Evolutionary conservation across 2,329 filamentous ascomycete species (phyloP), one percentile per base, ranked within the genome.

Genomic region (Phialophora expanda): DNA sequence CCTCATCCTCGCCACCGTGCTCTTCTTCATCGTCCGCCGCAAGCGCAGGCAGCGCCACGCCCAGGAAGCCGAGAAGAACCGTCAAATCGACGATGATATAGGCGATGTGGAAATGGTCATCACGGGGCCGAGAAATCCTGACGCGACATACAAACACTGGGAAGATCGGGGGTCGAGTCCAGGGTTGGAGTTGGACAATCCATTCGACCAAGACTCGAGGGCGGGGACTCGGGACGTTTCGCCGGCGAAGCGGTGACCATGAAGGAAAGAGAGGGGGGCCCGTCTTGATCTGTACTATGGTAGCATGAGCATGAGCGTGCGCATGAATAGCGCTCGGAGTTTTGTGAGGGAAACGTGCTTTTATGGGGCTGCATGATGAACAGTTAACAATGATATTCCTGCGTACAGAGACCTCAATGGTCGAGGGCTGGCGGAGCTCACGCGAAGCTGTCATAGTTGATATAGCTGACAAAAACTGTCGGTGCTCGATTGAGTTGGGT

Each of bases 81-180:
- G 55, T 11, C n/a, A 53, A n/a, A 68, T 68, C 24, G 66, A 68
- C 51, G 66, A 68, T 30, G 66, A 59, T 5, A 55, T 61, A 24
- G 62, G 46, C 26, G 58, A 61, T 28, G n/a, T 61, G 17, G 58
- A 61, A 30, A 26, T 61, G 17, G 58, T 61, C 48, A 51, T 53
- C 38, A 61, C 48, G 48, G 44, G 46, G 24, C 48, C 55, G 11
- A 28, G 20, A n/a, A 48, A 66, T 22, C 60, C 53, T 5, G 58
- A 66, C 14, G 56, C 53, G 28, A n/a, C 34, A 6, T 62, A 61
- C 26, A 61, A 59, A 14, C 30, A 61, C 28, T 61, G 41, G 24
- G 58, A 61, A 46, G 58, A 48, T n/a, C 17, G 26, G 44, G 44
- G 56, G 2, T 28, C n/a, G 41, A 32, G 17, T 17, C 57, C 41